phyloP scores from a whole-genome alignment of 441 rosid species.

The Biscutella laevigata region DNA sequence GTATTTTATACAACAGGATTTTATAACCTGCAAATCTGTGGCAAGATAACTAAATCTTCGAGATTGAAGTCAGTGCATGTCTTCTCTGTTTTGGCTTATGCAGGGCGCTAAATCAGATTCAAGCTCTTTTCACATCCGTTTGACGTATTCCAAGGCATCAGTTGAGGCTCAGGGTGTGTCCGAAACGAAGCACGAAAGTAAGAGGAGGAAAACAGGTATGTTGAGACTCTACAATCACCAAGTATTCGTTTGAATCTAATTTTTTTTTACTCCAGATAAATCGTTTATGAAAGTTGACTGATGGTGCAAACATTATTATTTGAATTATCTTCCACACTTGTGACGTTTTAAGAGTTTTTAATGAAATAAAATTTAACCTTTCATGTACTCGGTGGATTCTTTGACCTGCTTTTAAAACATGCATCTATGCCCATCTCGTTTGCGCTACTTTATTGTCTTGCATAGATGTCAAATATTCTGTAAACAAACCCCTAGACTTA shows the following conservation, averaged over 20 bases:
- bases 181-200: constrained; percentile 36
- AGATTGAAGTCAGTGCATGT: constrained; percentile 4
- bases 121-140: constrained; percentile 52
- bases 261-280: not conserved
- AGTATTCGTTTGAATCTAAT: not conserved
- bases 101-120: constrained; percentile 66
- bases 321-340: not conserved
- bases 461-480: not conserved
- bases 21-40: not conserved
- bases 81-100: constrained; percentile 32
- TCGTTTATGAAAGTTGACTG: not conserved
- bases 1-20: not conserved
- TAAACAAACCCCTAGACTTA: not conserved
- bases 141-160: constrained; percentile 49
- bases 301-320: not conserved
- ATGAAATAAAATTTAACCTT: not conserved
- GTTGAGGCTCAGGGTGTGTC: constrained; percentile 26
- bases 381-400: constrained; percentile 2
- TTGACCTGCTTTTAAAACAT: not conserved
- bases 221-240: not conserved
- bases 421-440: not conserved
- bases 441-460: not conserved
- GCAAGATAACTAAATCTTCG: not conserved
- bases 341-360: constrained; percentile 2
- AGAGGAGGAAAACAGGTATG: constrained; percentile 71